phyloP scores from a whole-genome alignment of 768 basidiomycete genomes.

The Clathrus columnatus region DNA sequence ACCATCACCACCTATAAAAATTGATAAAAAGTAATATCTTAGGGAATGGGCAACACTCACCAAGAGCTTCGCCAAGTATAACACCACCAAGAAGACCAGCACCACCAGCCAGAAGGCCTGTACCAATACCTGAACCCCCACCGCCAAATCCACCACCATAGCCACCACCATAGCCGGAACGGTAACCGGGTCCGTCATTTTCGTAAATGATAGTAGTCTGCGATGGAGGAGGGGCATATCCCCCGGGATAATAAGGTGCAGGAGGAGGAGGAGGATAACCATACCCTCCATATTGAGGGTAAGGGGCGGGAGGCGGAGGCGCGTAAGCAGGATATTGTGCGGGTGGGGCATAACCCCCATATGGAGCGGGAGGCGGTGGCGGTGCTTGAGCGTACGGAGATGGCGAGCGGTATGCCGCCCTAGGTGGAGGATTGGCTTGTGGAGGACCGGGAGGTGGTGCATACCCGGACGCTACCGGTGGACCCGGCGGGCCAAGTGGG shows the following conservation, averaged over 20 bases:
- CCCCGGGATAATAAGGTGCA: slow-evolving; percentile 11
- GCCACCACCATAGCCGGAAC: background rate
- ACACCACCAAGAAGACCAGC: slow-evolving; percentile 58
- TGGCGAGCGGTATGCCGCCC: slow-evolving; percentile 18
- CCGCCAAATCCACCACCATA: slow-evolving; percentile 26
- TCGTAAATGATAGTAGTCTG: slow-evolving; percentile 6
- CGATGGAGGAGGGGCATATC: slow-evolving; percentile 13
- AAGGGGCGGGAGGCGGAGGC: slow-evolving; percentile 18
- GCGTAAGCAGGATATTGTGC: slow-evolving; percentile 21
- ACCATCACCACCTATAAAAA: slow-evolving; percentile 3
- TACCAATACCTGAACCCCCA: slow-evolving; percentile 33
- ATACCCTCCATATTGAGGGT: slow-evolving; percentile 19
- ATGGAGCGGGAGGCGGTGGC: slow-evolving; percentile 7
- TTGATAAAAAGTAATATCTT: background rate
- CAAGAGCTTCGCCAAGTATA: background rate
- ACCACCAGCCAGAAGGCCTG: slow-evolving; percentile 45
- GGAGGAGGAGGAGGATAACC: slow-evolving; percentile 16
- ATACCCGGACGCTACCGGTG: slow-evolving; percentile 15
- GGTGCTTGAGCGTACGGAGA: slow-evolving; percentile 23
- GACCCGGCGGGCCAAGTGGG: slow-evolving; percentile 45
- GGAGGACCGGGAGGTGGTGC: slow-evolving; percentile 37
- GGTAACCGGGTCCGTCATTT: slow-evolving; percentile 1
- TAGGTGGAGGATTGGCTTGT: slow-evolving; percentile 26
- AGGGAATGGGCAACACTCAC: background rate
- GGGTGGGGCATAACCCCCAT: slow-evolving; percentile 18